These are phyloP conservation scores for Cyphellophora europaea DNA, from an alignment of 2,329 filamentous ascomycete species.

Conservation along the genomic window DNA sequence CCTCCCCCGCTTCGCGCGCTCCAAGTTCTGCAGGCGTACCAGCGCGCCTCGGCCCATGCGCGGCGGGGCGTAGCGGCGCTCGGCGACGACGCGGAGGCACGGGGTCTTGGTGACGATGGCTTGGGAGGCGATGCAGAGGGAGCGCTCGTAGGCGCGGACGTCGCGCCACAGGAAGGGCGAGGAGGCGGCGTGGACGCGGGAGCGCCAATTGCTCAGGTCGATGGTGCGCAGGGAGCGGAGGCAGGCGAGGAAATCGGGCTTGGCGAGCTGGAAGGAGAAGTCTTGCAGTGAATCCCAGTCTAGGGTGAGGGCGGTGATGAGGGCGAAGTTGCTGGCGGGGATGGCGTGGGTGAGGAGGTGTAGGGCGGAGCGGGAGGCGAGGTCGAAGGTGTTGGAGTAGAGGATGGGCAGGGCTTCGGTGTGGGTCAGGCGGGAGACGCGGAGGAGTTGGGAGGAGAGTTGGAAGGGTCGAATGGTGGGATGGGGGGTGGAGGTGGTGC, in stretches of 20 bases:
- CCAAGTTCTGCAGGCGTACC: not conserved
- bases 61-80: not conserved
- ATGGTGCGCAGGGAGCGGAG: conserved; percentile 2
- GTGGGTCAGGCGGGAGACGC: conserved; percentile 4
- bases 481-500: not conserved
- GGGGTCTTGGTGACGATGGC: conserved; percentile 7
- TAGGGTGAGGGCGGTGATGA: conserved; percentile 7
- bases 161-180: conserved; percentile 2
- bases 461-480: conserved; percentile 15
- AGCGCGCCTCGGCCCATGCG: not conserved
- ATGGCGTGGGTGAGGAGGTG: conserved; percentile 4
- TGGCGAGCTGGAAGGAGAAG: conserved; percentile 6
- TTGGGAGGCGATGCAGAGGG: conserved; percentile 6
- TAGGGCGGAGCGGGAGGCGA: conserved; percentile 3
- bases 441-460: conserved; percentile 20
- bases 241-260: conserved; percentile 2
- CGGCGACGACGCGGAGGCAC: conserved; percentile 3
- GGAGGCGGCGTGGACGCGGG: conserved; percentile 1
- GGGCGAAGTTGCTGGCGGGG: conserved; percentile 2
- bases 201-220: conserved; percentile 1
- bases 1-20: no score
- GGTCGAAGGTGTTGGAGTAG: conserved; percentile 8
- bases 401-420: conserved; percentile 8
- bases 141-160: conserved; percentile 5
- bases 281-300: conserved; percentile 9